Percentiles rank a stretch among this genome's conserved stretches.
These are phyloP conservation scores for Talaromyces rugulosus DNA, from an alignment of 2,329 filamentous ascomycete genomes.

Conservation along the genomic window DNA sequence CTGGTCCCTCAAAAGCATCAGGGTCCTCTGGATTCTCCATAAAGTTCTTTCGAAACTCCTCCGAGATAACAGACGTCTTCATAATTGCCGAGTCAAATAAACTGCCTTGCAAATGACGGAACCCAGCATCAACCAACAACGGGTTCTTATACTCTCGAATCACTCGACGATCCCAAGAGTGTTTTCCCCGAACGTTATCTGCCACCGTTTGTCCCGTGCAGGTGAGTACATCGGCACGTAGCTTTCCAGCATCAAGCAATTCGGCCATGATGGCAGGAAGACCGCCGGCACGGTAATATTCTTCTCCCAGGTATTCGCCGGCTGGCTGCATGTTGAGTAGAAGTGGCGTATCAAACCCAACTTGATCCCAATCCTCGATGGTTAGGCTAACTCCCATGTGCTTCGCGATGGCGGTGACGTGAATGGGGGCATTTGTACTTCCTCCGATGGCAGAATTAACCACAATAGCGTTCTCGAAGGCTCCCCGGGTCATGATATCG, in stretches of 20 bases:
- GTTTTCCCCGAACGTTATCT: slow-evolving; percentile 42
- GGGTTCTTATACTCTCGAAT: slow-evolving; percentile 46
- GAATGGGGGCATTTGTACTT: slow-evolving; percentile 55
- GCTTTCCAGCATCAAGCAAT: slow-evolving; percentile 45
- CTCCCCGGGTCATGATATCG: slow-evolving; percentile 52
- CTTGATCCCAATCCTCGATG: slow-evolving; percentile 51
- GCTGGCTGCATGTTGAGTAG: slow-evolving; percentile 55
- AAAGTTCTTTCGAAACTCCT: slow-evolving; percentile 43
- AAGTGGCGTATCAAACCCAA: slow-evolving; percentile 49
- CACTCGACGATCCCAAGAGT: slow-evolving; percentile 48
- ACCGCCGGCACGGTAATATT: slow-evolving; percentile 53
- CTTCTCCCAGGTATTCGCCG: slow-evolving; percentile 50
- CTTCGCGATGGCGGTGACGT: slow-evolving; percentile 52
- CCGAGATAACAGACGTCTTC: slow-evolving; percentile 50
- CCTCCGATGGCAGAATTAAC: slow-evolving; percentile 54
- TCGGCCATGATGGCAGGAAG: slow-evolving; percentile 53
- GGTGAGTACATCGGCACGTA: slow-evolving; percentile 42
- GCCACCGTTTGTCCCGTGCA: slow-evolving; percentile 45
- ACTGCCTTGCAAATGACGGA: slow-evolving; percentile 46
- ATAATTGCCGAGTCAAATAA: slow-evolving; percentile 52
- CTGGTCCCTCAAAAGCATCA: slow-evolving; percentile 46
- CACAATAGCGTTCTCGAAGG: slow-evolving; percentile 55
- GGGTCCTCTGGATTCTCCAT: slow-evolving; percentile 44
- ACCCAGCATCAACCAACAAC: slow-evolving; percentile 48
- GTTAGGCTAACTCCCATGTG: slow-evolving; percentile 50